Conservation (phyloP, 2,329 filamentous ascomycete species). For the Trichothecium sympodiale region DNA sequence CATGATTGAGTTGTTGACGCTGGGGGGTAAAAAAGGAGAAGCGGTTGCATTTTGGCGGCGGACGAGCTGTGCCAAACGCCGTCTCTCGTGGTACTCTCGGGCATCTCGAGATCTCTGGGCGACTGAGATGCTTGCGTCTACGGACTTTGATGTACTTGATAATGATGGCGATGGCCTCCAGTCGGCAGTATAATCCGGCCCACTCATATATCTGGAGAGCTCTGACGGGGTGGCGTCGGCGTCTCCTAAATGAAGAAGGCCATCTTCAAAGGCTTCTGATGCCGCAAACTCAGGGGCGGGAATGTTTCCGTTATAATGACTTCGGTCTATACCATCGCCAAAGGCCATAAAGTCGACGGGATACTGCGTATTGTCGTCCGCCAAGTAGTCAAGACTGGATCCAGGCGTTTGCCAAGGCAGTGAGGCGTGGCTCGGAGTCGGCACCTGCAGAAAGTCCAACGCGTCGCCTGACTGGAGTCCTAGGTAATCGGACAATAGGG, state of each 20-base stretch:
- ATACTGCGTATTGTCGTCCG: background rate
- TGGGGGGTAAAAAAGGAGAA: slow-evolving; percentile 3
- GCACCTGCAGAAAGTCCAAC: slow-evolving; percentile 10
- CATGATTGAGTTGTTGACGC: slow-evolving; percentile 8
- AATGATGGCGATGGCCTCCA: too few species aligned
- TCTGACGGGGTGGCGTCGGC: too few species aligned
- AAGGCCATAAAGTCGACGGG: slow-evolving; percentile 1
- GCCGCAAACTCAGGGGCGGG: background rate
- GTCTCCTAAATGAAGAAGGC: too few species aligned
- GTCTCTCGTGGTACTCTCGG: background rate
- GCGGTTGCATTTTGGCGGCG: background rate
- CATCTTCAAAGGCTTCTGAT: background rate
- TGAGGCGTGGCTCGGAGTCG: slow-evolving; percentile 29
- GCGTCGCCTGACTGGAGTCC: too few species aligned
- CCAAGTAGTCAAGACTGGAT: background rate
- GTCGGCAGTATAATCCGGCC: too few species aligned
- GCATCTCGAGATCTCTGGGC: too few species aligned
- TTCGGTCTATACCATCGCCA: background rate
- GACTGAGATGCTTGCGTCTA: too few species aligned
- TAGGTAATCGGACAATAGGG: too few species aligned
- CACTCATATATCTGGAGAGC: too few species aligned
- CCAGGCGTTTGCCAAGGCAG: slow-evolving; percentile 14
- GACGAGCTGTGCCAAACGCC: background rate
- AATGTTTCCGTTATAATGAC: background rate
- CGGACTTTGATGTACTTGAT: too few species aligned